Percentiles rank a stretch among this genome's conserved stretches.
phyloP scores from a whole-genome alignment of 306 rosid genomes.

The Bauhinia variegata region DNA sequence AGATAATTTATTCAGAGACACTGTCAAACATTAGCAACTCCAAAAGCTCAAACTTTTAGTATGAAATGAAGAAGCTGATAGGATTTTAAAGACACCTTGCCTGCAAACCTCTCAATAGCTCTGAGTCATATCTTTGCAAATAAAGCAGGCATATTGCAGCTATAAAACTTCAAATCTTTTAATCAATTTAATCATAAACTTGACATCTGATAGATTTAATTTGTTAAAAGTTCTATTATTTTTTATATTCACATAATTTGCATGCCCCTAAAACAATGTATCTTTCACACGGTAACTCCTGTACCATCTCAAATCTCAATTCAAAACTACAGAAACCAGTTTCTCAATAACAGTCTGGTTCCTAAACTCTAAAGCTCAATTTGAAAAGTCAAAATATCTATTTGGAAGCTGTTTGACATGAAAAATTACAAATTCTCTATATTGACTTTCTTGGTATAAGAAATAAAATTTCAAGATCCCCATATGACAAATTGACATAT shows the following conservation, averaged over 20 bases:
- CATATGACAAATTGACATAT: too few relatives aligned
- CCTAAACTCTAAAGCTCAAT: background rate
- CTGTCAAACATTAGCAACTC: constrained; percentile 2
- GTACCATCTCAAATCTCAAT: background rate
- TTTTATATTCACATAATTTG: too few relatives aligned
- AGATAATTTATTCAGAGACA: background rate
- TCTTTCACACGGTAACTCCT: background rate
- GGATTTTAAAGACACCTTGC: background rate
- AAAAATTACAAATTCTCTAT: background rate
- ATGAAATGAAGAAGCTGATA: background rate
- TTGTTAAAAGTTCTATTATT: too few relatives aligned
- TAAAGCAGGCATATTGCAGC: constrained; percentile 1
- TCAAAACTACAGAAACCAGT: background rate
- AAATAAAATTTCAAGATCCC: too few relatives aligned
- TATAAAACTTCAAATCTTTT: background rate
- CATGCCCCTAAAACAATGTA: background rate
- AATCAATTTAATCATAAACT: background rate
- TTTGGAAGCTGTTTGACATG: too few relatives aligned
- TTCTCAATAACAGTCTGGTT: background rate
- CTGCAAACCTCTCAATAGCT: constrained; percentile 2
- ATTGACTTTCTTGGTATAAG: too few relatives aligned
- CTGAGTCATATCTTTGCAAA: constrained; percentile 1
- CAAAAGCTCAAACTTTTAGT: constrained; percentile 5
- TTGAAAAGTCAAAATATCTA: too few relatives aligned
- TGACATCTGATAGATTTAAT: too few relatives aligned